phyloP scores from a whole-genome alignment of 352 stramenopile genomes.

The Phytophthora citricola region DNA sequence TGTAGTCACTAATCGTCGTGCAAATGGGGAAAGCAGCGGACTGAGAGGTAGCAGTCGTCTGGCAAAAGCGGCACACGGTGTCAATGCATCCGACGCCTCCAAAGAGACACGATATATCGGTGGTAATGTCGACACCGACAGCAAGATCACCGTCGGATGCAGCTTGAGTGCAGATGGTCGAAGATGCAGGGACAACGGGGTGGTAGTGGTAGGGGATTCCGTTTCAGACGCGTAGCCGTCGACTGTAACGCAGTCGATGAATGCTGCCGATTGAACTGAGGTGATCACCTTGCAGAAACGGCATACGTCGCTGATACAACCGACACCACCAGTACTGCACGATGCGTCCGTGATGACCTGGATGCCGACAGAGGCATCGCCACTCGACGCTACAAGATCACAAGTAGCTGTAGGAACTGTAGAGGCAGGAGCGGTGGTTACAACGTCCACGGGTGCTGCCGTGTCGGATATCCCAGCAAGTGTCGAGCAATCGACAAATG shows the following conservation, averaged over 20 bases:
- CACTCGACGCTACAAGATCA: conserved; percentile 18
- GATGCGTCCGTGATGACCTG: conserved; percentile 31
- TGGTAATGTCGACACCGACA: conserved; percentile 38
- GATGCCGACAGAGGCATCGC: conserved; percentile 39
- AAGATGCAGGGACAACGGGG: neutral
- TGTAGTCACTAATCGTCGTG: conserved; percentile 9
- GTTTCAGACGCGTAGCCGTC: conserved; percentile 14
- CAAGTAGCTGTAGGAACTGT: neutral
- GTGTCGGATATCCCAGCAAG: conserved; percentile 7
- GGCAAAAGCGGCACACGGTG: conserved; percentile 48
- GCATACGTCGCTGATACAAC: conserved; percentile 44
- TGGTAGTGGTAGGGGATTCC: conserved; percentile 4
- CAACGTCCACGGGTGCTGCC: neutral
- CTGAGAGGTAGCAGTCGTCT: conserved; percentile 24
- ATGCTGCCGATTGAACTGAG: conserved; percentile 30
- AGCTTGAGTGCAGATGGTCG: conserved; percentile 14
- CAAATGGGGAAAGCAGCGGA: conserved; percentile 33
- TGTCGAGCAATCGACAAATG: conserved; percentile 24
- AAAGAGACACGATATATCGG: conserved; percentile 27
- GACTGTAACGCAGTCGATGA: conserved; percentile 26
- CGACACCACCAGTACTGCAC: conserved; percentile 34
- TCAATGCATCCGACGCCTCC: conserved; percentile 50
- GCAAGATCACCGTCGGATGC: conserved; percentile 35
- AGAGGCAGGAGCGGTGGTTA: neutral
- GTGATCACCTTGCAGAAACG: conserved; percentile 46